These are phyloP conservation scores for Pleurotus ostreatus DNA, from an alignment of 768 basidiomycete genomes.

Conservation along the genomic window DNA sequence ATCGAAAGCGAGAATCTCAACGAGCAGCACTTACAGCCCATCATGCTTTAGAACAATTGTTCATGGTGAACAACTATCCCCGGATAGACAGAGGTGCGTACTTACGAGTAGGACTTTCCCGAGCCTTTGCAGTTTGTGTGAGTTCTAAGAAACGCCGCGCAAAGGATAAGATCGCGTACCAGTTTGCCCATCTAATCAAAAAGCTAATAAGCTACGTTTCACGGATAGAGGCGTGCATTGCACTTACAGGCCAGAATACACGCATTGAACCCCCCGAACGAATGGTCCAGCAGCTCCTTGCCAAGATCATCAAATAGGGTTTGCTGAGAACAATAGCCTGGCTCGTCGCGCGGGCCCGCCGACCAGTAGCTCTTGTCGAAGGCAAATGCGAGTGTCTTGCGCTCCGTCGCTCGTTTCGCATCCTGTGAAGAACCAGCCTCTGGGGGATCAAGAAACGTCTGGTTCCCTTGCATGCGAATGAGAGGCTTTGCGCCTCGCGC, in stretches of 20 bases:
- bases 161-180: conserved; percentile 42
- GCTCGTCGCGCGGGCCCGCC: conserved; percentile 85
- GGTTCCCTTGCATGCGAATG: conserved; percentile 92
- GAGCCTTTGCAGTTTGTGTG: conserved; percentile 50
- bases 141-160: conserved; percentile 2
- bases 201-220: conserved; percentile 2
- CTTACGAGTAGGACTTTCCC: conserved; percentile 89
- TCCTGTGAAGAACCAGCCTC: conserved; percentile 66
- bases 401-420: conserved; percentile 81
- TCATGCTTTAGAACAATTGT: conserved; percentile 60
- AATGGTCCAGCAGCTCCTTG: conserved; percentile 90
- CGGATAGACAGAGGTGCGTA: conserved; percentile 7
- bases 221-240: conserved; percentile 1
- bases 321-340: conserved; percentile 89
- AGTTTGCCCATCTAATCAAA: conserved; percentile 68
- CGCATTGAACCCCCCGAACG: conserved; percentile 95
- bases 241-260: conserved; percentile 97
- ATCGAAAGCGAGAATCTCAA: conserved; percentile 1
- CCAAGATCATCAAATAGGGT: conserved; percentile 94
- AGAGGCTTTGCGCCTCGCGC: conserved; percentile 91
- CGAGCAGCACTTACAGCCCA: conserved; percentile 71
- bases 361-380: conserved; percentile 99
- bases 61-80: conserved; percentile 5
- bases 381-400: conserved; percentile 85
- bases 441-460: conserved; percentile 90